Conservation (phyloP, 2,329 filamentous ascomycete species). For the Colletotrichum orchidophilum region DNA sequence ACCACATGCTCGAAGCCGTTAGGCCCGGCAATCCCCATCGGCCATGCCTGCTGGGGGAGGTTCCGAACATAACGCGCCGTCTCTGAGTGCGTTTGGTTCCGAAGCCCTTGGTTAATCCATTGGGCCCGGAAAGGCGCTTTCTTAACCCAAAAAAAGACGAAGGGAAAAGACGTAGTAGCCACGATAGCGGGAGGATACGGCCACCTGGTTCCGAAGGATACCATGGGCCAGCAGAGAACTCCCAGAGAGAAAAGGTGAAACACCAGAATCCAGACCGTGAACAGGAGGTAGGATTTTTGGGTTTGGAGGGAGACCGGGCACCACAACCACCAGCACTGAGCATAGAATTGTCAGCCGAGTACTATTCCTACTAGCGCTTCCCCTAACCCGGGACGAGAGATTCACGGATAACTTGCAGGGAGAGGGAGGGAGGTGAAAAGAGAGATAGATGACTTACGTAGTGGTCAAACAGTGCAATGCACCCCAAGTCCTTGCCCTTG, state of each 20-base stretch:
- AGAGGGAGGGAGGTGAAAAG: neutral
- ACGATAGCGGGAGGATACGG: neutral
- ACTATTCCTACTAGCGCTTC: neutral
- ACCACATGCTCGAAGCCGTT: neutral
- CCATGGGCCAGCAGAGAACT: neutral
- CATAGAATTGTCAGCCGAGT: neutral
- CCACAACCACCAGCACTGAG: slow-evolving; percentile 1
- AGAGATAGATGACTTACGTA: neutral
- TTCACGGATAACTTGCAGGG: too few relatives aligned
- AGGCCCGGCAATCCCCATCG: neutral
- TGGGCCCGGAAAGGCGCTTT: neutral
- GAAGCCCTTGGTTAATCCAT: neutral
- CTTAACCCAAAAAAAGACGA: neutral
- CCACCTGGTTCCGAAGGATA: neutral
- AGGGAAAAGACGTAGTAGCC: neutral
- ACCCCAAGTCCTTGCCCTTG: neutral
- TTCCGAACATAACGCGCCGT: neutral
- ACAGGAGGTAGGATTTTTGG: neutral
- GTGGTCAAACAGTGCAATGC: neutral
- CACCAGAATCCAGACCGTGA: neutral
- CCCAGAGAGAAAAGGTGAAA: neutral
- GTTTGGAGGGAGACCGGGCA: neutral
- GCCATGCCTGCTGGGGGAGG: neutral
- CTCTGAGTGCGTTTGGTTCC: neutral
- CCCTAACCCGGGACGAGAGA: too few relatives aligned